Evolutionary conservation across 305 asterid species (phyloP).

Genomic region (Petunia hybrid): DNA sequence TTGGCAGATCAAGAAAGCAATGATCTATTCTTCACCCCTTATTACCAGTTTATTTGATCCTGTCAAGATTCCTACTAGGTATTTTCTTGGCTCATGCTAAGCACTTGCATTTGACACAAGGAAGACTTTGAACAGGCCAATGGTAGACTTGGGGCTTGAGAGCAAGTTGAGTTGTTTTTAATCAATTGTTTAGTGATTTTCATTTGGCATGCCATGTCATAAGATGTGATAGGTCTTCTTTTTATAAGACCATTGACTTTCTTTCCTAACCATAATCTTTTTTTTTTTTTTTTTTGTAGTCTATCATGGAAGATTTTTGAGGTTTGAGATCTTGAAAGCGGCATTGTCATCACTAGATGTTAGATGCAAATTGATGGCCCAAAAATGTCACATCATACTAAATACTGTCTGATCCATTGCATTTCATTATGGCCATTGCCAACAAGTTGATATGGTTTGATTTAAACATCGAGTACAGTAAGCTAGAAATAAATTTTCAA

Average conservation of each 20-base stretch:
- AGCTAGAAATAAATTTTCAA: no score
- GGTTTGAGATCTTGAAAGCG: background rate
- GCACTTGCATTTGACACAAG: background rate
- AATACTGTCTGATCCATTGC: no score
- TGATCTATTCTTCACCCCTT: background rate
- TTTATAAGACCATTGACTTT: background rate
- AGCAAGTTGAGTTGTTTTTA: background rate
- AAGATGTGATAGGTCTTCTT: background rate
- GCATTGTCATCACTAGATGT: background rate
- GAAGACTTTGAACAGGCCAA: background rate
- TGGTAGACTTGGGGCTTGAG: background rate
- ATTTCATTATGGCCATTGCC: no score
- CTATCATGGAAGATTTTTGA: background rate
- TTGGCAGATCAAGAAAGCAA: background rate
- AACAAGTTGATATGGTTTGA: no score
- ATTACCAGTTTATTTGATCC: background rate
- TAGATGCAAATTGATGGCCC: no score
- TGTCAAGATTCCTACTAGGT: background rate
- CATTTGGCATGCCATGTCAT: background rate
- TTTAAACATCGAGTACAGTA: no score
- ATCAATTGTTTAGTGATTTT: no score
- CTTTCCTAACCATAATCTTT: no score
- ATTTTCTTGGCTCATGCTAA: background rate
- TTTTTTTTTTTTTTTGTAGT: background rate
- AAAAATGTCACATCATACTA: no score